Evolutionary conservation across 352 stramenopile species (phyloP).

Genomic region (Phytophthora cactorum): DNA sequence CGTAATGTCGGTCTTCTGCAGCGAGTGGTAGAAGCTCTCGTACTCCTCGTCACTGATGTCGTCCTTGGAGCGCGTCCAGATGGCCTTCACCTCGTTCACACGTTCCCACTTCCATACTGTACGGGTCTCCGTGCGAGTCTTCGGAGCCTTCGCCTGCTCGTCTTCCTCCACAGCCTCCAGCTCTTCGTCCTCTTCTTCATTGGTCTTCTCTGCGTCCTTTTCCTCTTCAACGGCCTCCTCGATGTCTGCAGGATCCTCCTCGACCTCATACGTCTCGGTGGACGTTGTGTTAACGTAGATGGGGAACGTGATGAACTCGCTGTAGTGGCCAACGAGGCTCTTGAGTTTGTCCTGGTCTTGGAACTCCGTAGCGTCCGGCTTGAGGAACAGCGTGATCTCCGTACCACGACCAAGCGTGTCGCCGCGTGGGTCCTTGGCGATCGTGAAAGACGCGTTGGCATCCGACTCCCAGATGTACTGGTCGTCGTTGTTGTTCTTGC

Average conservation of each 20-base stretch:
- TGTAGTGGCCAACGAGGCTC: slow-evolving; percentile 97
- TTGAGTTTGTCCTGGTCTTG: slow-evolving; percentile 95
- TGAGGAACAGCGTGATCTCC: slow-evolving; percentile 99
- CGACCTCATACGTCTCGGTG: slow-evolving; percentile 93
- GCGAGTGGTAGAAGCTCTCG: slow-evolving; percentile 97
- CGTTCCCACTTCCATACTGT: slow-evolving; percentile 96
- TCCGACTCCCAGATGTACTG: slow-evolving; percentile 99
- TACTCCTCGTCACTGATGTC: slow-evolving; percentile 99
- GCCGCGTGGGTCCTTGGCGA: slow-evolving; percentile 95
- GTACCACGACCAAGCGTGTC: slow-evolving; percentile 97
- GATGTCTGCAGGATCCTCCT: slow-evolving; percentile 76
- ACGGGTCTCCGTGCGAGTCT: slow-evolving; percentile 89
- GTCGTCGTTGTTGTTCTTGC: slow-evolving; percentile 97
- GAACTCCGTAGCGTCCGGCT: slow-evolving; percentile 98
- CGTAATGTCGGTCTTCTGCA: slow-evolving; percentile 89
- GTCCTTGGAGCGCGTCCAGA: slow-evolving; percentile 97
- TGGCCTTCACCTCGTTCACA: slow-evolving; percentile 97
- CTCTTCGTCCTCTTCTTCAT: slow-evolving; percentile 47
- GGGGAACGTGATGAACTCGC: slow-evolving; percentile 99
- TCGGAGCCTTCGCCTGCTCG: slow-evolving; percentile 70
- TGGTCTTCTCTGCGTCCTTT: slow-evolving; percentile 52
- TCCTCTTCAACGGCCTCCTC: slow-evolving; percentile 56
- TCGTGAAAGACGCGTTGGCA: slow-evolving; percentile 96
- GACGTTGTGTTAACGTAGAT: slow-evolving; percentile 97
- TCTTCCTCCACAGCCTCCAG: slow-evolving; percentile 84